Percentiles rank a stretch among this genome's conserved stretches.
These are phyloP conservation scores for Myrica gale DNA, from an alignment of 306 rosid genomes.

Conservation along the genomic window DNA sequence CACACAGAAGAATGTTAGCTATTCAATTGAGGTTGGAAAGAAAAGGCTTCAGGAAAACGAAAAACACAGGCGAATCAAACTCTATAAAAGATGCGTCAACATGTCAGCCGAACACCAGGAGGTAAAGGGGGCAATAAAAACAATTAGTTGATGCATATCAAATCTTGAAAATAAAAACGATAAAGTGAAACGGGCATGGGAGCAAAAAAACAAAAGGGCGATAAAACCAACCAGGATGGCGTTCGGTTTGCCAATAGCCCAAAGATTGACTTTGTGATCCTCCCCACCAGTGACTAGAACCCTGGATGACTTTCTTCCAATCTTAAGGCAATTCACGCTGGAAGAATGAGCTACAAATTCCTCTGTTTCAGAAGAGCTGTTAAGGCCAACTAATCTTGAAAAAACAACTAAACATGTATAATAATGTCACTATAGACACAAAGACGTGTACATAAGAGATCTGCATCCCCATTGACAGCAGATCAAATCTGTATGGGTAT, in stretches of 20 bases:
- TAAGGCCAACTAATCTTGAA: slow-evolving; percentile 47
- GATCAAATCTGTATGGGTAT: too few species aligned
- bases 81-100: neutral
- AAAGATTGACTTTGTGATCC: slow-evolving; percentile 98
- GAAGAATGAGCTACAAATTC: slow-evolving; percentile 99
- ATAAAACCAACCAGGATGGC: slow-evolving; percentile 72
- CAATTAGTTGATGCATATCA: neutral
- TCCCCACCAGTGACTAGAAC: slow-evolving; percentile 99
- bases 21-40: neutral
- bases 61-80: too few species aligned
- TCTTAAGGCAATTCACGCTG: slow-evolving; percentile 92
- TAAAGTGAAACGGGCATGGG: neutral
- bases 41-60: neutral
- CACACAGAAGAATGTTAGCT: neutral
- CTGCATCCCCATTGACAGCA: neutral
- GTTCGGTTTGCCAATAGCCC: slow-evolving; percentile 99
- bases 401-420: neutral
- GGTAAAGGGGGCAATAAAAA: neutral
- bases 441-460: slow-evolving; percentile 3
- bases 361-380: slow-evolving; percentile 58
- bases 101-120: neutral
- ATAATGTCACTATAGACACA: neutral
- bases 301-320: slow-evolving; percentile 88
- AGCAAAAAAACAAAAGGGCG: slow-evolving; percentile 6
- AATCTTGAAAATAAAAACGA: neutral